A percentile compares a stretch with the other conserved stretches of the same genome.
Evolutionary conservation across 2,329 filamentous ascomycete genomes (phyloP).

Genomic region (Colletotrichum kahawae): DNA sequence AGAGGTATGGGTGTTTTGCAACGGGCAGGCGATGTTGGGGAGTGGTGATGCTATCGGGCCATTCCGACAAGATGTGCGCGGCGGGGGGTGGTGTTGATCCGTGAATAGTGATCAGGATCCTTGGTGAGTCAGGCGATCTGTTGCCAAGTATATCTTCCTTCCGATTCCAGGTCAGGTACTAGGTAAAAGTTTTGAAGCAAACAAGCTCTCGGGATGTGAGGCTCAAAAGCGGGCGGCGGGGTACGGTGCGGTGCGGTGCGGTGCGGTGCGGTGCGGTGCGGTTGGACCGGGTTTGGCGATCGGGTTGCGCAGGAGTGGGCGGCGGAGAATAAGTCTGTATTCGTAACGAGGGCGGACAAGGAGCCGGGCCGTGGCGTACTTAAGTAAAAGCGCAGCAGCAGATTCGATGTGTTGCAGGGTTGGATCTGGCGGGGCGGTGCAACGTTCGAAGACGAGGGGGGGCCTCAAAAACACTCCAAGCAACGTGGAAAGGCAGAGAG

Average conservation of each 20-base stretch:
- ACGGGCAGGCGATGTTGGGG: neutral
- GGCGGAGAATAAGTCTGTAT: neutral
- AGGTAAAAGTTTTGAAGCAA: neutral
- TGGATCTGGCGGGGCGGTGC: constrained; percentile 17
- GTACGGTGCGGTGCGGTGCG: neutral
- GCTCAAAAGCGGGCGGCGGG: neutral
- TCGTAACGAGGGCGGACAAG: constrained; percentile 1
- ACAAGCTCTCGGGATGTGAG: neutral
- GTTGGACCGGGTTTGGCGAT: neutral
- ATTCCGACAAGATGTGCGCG: constrained; percentile 9
- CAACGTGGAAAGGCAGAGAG: neutral
- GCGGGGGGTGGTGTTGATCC: neutral
- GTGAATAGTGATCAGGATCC: neutral
- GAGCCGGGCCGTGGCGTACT: constrained; percentile 12
- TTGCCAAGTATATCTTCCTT: neutral
- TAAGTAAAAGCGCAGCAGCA: constrained; percentile 8
- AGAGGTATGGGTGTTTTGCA: constrained; percentile 19
- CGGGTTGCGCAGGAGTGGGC: neutral
- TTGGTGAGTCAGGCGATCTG: neutral
- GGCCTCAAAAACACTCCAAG: constrained; percentile 16
- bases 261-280: neutral
- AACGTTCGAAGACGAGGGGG: neutral
- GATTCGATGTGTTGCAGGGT: neutral
- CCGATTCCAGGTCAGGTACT: neutral
- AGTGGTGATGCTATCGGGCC: constrained; percentile 20